Conservation (phyloP, 441 rosid species). For the Populus hybrid region DNA sequence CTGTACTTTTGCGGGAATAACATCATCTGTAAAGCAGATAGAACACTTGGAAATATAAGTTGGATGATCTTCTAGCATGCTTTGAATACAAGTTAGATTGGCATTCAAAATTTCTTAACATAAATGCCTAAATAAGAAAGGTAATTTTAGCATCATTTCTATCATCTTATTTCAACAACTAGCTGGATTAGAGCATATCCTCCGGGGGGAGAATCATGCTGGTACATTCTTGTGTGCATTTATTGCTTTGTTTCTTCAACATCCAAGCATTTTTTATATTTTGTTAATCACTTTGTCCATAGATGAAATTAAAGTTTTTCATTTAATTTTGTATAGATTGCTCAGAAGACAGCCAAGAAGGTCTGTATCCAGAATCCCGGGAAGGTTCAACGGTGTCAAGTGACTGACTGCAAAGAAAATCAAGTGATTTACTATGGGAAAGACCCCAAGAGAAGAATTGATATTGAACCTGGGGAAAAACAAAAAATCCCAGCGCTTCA, state of each 20-base stretch:
- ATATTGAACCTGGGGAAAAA: slow-evolving; percentile 50
- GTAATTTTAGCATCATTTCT: background rate
- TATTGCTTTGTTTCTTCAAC: background rate
- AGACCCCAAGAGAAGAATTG: slow-evolving; percentile 62
- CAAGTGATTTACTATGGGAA: slow-evolving; percentile 84
- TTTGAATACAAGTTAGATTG: background rate
- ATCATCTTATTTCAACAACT: background rate
- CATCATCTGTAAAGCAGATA: slow-evolving; percentile 3
- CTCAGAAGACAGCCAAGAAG: slow-evolving; percentile 77
- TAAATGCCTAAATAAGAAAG: background rate
- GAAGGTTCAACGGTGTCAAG: slow-evolving; percentile 57
- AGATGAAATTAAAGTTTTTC: background rate
- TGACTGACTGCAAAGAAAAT: slow-evolving; percentile 50
- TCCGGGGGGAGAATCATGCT: too few species aligned
- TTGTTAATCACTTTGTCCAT: background rate
- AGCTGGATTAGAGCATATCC: background rate
- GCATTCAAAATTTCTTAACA: background rate
- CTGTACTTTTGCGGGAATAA: background rate
- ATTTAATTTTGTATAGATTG: slow-evolving; percentile 50
- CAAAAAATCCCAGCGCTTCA: slow-evolving; percentile 64
- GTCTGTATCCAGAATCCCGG: slow-evolving; percentile 87
- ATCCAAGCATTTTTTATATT: background rate
- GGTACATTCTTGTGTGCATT: background rate
- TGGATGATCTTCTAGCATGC: background rate
- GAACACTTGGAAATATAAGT: background rate